These are phyloP conservation scores for Leishmania arabica DNA, from an alignment of 208 protist species.

Conservation along the genomic window DNA sequence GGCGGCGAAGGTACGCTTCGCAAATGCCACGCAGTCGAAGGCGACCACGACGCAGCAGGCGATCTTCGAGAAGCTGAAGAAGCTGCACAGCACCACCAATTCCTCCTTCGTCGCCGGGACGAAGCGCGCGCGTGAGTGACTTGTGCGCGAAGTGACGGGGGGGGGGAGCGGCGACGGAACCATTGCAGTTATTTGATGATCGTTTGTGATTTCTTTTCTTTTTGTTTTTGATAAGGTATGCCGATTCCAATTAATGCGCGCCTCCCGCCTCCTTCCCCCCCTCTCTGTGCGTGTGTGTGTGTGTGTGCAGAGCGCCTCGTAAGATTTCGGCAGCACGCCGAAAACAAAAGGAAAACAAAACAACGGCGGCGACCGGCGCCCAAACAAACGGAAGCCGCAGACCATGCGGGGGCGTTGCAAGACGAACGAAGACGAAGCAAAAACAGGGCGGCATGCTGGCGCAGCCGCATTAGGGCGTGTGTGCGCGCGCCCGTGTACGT, in stretches of 20 bases:
- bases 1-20: conserved; percentile 61
- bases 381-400: not conserved
- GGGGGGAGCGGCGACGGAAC: not conserved
- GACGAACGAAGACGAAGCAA: too few species aligned
- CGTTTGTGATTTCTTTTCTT: not conserved
- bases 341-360: not conserved
- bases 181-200: not conserved
- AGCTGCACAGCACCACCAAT: conserved; percentile 15
- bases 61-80: conserved; percentile 66
- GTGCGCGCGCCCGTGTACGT: not conserved
- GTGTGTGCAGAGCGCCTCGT: not conserved
- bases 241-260: not conserved
- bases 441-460: not conserved
- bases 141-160: not conserved
- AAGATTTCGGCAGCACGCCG: not conserved
- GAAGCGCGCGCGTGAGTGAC: conserved; percentile 27
- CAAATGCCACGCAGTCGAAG: conserved; percentile 64
- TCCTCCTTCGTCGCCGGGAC: conserved; percentile 4
- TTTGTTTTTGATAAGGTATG: not conserved
- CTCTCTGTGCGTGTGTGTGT: too few species aligned
- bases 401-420: too few species aligned
- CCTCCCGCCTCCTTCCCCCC: not conserved
- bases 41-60: conserved; percentile 55
- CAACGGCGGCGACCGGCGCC: not conserved
- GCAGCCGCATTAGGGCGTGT: not conserved